These are phyloP conservation scores for Nadsonia fulvescens DNA, from an alignment of 805 yeast genomes.

Conservation along the genomic window DNA sequence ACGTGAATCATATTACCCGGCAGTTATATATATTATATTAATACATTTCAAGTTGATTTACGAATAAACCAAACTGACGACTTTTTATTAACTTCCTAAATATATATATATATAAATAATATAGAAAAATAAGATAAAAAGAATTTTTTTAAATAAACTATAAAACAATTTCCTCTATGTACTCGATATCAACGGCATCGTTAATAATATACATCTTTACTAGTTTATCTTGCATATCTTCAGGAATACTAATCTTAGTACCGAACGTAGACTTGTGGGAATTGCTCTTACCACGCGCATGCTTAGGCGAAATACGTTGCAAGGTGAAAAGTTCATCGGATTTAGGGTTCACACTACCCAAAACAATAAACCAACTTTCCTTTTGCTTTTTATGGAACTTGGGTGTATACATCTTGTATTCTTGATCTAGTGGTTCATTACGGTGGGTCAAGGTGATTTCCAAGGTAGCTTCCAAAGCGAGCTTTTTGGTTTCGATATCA, in stretches of 20 bases:
- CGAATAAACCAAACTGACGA: too few species aligned
- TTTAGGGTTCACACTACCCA: conserved; percentile 25
- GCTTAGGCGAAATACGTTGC: conserved; percentile 36
- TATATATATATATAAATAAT: too few species aligned
- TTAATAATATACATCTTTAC: conserved; percentile 4
- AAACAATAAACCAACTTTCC: conserved; percentile 79
- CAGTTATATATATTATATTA: too few species aligned
- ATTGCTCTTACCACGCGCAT: too few species aligned
- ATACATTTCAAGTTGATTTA: too few species aligned
- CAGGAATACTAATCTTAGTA: conserved; percentile 11
- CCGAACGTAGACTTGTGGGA: too few species aligned
- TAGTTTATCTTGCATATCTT: conserved; percentile 6
- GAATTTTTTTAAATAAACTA: too few species aligned
- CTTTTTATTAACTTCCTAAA: too few species aligned
- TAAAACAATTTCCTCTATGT: too few species aligned
- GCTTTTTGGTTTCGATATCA: conserved; percentile 11
- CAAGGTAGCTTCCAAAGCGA: conserved; percentile 10
- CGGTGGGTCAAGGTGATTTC: conserved; percentile 10
- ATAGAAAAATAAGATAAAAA: too few species aligned
- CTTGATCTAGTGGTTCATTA: conserved; percentile 20
- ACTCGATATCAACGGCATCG: conserved; percentile 2
- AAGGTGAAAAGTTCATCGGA: conserved; percentile 44
- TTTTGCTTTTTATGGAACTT: conserved; percentile 79
- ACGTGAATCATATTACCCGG: too few species aligned
- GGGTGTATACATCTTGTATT: conserved; percentile 56